These are phyloP conservation scores for Monosporozyma aquatica DNA, from an alignment of 805 yeast species.

Conservation along the genomic window DNA sequence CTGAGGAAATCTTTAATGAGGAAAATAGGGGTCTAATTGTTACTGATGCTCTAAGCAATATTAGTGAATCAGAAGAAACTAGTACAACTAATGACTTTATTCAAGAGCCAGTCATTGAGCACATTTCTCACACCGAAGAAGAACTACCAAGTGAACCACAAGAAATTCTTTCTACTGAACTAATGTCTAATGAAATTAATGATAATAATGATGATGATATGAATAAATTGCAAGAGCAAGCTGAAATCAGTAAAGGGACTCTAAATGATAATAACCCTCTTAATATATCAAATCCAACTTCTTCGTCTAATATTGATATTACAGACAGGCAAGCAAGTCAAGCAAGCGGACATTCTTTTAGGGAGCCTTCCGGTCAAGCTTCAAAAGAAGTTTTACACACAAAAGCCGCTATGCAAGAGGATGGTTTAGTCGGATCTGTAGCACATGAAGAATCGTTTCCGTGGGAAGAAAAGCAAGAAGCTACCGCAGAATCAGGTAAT, in stretches of 20 bases:
- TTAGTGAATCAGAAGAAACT: not conserved
- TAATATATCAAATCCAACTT: too few species aligned
- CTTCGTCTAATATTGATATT: too few species aligned
- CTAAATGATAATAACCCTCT: too few species aligned
- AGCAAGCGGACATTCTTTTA: too few species aligned
- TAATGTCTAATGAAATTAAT: not conserved
- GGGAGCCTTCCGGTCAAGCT: too few species aligned
- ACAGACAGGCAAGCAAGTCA: too few species aligned
- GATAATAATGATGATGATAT: not conserved
- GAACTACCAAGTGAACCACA: not conserved
- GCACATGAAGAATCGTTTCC: constrained; percentile 9
- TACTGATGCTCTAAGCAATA: not conserved
- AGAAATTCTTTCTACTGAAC: not conserved
- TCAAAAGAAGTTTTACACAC: not conserved
- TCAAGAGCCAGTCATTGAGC: not conserved
- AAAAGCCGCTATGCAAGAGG: not conserved
- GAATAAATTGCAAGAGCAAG: too few species aligned
- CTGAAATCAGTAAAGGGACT: too few species aligned
- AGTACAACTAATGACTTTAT: not conserved
- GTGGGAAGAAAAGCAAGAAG: constrained; percentile 9
- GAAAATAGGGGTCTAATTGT: not conserved
- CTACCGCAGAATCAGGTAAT: not conserved
- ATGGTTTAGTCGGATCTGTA: not conserved
- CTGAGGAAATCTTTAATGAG: not conserved
- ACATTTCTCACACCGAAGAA: not conserved